Evolutionary conservation across 768 basidiomycete species (phyloP).

Genomic region (Rubroboletus satanas): DNA sequence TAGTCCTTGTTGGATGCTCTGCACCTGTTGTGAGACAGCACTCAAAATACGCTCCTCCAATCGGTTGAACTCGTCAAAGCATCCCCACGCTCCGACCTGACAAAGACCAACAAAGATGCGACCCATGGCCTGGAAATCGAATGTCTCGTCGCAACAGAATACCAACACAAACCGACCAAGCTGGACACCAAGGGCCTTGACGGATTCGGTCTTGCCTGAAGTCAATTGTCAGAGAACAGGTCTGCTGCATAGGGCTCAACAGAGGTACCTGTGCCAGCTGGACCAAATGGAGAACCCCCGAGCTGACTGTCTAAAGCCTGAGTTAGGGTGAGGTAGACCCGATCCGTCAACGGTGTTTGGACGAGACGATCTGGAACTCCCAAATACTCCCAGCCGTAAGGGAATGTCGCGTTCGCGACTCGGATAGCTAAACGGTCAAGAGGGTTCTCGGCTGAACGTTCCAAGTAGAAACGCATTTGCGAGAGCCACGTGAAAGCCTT

Average conservation of each 20-base stretch:
- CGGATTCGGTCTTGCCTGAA: constrained; percentile 95
- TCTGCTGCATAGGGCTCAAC: background rate
- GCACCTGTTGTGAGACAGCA: constrained; percentile 98
- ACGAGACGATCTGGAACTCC: constrained; percentile 96
- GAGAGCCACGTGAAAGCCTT: constrained; percentile 90
- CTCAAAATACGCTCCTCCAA: constrained; percentile 96
- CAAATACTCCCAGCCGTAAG: constrained; percentile 98
- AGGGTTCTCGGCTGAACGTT: constrained; percentile 64
- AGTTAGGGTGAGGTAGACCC: constrained; percentile 93
- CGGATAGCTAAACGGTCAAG: constrained; percentile 76
- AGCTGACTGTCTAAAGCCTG: constrained; percentile 94
- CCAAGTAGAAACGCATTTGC: constrained; percentile 98
- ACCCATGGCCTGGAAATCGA: constrained; percentile 99
- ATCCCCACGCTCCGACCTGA: constrained; percentile 99
- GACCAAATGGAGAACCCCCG: constrained; percentile 96
- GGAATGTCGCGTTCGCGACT: constrained; percentile 89
- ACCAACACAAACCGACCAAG: constrained; percentile 98
- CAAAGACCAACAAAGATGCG: constrained; percentile 98
- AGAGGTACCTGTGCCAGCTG: constrained; percentile 85
- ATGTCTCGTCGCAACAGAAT: constrained; percentile 99
- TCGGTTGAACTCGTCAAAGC: constrained; percentile 97
- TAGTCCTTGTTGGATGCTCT: constrained; percentile 95
- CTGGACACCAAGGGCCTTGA: constrained; percentile 96
- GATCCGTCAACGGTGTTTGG: constrained; percentile 95
- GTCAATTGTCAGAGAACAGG: constrained; percentile 2